Evolutionary conservation across 495 filamentous ascomycete species (phyloP).

Genomic region (Penicillium daleae): DNA sequence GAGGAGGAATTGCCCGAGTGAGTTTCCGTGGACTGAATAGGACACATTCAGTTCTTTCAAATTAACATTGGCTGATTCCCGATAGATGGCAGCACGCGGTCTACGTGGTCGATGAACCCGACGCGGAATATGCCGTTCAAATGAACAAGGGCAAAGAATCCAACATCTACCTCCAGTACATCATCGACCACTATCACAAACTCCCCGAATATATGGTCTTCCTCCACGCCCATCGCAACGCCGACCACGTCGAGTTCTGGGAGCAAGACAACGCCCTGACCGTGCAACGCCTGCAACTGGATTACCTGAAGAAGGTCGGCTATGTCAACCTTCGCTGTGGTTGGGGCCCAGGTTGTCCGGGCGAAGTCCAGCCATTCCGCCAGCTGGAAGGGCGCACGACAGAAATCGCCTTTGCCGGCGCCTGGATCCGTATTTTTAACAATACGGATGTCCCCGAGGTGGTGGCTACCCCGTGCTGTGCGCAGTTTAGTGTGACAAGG

Average conservation of each 20-base stretch:
- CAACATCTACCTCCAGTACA: slow-evolving; percentile 55
- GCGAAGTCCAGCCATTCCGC: slow-evolving; percentile 44
- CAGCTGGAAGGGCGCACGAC: slow-evolving; percentile 24
- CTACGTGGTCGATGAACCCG: slow-evolving; percentile 64
- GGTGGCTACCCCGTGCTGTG: slow-evolving; percentile 62
- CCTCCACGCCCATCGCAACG: slow-evolving; percentile 50
- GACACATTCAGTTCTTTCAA: background rate
- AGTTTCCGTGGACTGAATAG: background rate
- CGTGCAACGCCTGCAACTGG: slow-evolving; percentile 41
- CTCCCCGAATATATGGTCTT: slow-evolving; percentile 54
- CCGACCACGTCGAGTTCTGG: slow-evolving; percentile 47
- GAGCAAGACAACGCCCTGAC: slow-evolving; percentile 48
- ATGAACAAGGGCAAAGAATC: slow-evolving; percentile 53
- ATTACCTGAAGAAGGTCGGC: slow-evolving; percentile 47
- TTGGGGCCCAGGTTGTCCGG: slow-evolving; percentile 48
- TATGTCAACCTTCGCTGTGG: slow-evolving; percentile 57
- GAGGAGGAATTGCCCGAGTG: slow-evolving; percentile 45
- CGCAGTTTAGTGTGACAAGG: slow-evolving; percentile 68
- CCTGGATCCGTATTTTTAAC: slow-evolving; percentile 53
- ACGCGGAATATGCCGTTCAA: slow-evolving; percentile 40
- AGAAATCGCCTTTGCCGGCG: slow-evolving; percentile 34
- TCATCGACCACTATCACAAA: slow-evolving; percentile 52
- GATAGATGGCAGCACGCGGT: slow-evolving; percentile 53
- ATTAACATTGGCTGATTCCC: background rate
- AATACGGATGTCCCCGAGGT: slow-evolving; percentile 46